phyloP scores from a whole-genome alignment of 2,329 filamentous ascomycete genomes.

The Fusarium oligoseptatum region DNA sequence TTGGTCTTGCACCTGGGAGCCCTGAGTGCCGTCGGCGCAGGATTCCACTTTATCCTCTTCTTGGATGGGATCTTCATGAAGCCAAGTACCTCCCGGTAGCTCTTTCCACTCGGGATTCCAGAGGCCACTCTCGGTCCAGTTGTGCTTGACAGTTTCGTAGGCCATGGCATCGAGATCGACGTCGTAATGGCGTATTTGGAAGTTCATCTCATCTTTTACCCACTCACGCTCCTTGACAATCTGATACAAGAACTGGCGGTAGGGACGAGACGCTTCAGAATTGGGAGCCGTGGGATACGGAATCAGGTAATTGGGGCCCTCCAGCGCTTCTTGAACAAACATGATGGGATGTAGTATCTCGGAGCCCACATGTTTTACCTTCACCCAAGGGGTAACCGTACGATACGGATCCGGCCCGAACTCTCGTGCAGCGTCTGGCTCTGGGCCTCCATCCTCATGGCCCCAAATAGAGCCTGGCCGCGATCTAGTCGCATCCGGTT shows the following conservation, averaged over 20 bases:
- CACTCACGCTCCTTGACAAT: slow-evolving; percentile 24
- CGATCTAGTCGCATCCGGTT: background rate
- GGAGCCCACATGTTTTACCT: too few relatives aligned
- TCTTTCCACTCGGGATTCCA: background rate
- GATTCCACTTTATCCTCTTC: background rate
- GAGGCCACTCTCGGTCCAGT: background rate
- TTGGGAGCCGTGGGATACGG: slow-evolving; percentile 10
- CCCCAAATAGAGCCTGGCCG: slow-evolving; percentile 1
- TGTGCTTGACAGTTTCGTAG: slow-evolving; percentile 23
- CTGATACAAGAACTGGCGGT: slow-evolving; percentile 31
- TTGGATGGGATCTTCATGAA: background rate
- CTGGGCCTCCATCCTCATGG: background rate
- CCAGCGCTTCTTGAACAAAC: background rate
- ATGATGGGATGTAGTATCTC: too few relatives aligned
- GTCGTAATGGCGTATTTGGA: background rate
- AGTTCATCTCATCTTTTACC: slow-evolving; percentile 19
- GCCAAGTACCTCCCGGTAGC: background rate
- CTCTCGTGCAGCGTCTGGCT: background rate
- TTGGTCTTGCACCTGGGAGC: background rate
- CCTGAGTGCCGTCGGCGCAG: background rate
- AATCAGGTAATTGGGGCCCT: background rate
- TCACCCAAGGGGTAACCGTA: background rate
- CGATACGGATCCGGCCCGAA: background rate
- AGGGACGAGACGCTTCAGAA: slow-evolving; percentile 32
- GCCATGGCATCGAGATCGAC: slow-evolving; percentile 12